A percentile compares a stretch with the other conserved stretches of the same genome.
These are phyloP conservation scores for Ophiostoma montium DNA, from an alignment of 2,329 filamentous ascomycete species.

Conservation along the genomic window DNA sequence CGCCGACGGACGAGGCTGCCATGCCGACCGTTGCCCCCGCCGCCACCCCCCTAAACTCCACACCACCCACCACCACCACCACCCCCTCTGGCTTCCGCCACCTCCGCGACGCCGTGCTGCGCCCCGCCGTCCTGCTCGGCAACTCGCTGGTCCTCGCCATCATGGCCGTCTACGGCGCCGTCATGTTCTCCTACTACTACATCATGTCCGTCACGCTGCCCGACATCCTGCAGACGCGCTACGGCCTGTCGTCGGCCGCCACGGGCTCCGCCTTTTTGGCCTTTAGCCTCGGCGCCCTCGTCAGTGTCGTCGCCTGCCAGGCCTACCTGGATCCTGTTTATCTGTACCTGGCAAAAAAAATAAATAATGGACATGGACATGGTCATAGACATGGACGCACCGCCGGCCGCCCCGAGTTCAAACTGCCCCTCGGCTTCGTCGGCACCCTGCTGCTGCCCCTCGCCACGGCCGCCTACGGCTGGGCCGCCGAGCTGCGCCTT, in stretches of 20 bases:
- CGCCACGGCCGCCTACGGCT: constrained; percentile 33
- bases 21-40: too few species aligned
- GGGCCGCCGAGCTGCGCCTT: constrained; percentile 29
- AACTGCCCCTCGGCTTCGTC: constrained; percentile 36
- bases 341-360: constrained; percentile 25
- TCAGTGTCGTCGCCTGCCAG: constrained; percentile 37
- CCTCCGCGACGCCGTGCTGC: constrained; percentile 29
- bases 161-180: constrained; percentile 30
- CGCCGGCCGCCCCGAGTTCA: constrained; percentile 35
- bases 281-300: constrained; percentile 37
- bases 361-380: background rate
- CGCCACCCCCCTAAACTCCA: too few species aligned
- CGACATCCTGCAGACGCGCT: constrained; percentile 32
- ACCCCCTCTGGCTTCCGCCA: constrained; percentile 36
- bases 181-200: constrained; percentile 39
- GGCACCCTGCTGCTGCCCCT: constrained; percentile 32
- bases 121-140: constrained; percentile 33
- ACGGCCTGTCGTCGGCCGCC: constrained; percentile 34
- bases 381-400: too few species aligned
- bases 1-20: constrained; percentile 15
- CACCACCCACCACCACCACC: too few species aligned
- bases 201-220: constrained; percentile 39
- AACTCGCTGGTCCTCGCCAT: constrained; percentile 29
- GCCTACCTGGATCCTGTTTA: constrained; percentile 38
- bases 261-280: constrained; percentile 39